phyloP scores from a whole-genome alignment of 805 yeast genomes.

The Pichia membranifaciens region DNA sequence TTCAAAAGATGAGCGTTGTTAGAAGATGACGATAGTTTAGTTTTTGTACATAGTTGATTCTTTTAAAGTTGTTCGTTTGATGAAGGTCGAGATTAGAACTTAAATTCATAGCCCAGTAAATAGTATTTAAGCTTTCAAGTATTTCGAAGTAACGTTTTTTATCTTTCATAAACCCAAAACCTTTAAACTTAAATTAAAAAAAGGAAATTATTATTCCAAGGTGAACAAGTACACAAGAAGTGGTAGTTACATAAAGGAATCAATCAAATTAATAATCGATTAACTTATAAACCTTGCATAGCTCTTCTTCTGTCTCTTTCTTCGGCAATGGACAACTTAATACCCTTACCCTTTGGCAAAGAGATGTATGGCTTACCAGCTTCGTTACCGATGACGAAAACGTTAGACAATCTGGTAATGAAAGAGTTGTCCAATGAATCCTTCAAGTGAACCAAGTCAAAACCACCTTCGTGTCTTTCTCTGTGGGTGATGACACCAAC shows the following conservation, averaged over 20 bases:
- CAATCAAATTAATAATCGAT: background rate
- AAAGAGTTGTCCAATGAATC: constrained; percentile 91
- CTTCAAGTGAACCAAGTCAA: constrained; percentile 95
- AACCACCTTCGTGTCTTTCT: constrained; percentile 98
- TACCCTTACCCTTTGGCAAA: constrained; percentile 99
- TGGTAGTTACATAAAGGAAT: background rate
- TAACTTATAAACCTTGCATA: constrained; percentile 50
- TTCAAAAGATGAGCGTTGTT: constrained; percentile 39
- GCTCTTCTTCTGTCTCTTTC: constrained; percentile 99
- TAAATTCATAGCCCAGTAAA: background rate
- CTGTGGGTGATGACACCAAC: constrained; percentile 94
- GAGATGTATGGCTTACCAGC: constrained; percentile 91
- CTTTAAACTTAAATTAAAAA: constrained; percentile 4
- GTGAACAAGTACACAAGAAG: constrained; percentile 4
- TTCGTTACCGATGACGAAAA: constrained; percentile 85
- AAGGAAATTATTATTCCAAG: constrained; percentile 9
- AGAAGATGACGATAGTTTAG: background rate
- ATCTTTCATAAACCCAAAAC: constrained; percentile 12
- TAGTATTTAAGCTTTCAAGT: too few species aligned
- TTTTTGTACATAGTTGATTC: too few species aligned
- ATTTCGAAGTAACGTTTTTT: too few species aligned
- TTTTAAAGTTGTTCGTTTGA: too few species aligned
- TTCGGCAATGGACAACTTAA: constrained; percentile 90
- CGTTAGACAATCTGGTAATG: constrained; percentile 91
- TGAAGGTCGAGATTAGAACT: too few species aligned